Percentiles rank a stretch among this genome's conserved stretches.
phyloP scores from a whole-genome alignment of 331 rosid genomes.

The Prunus yedoensis region DNA sequence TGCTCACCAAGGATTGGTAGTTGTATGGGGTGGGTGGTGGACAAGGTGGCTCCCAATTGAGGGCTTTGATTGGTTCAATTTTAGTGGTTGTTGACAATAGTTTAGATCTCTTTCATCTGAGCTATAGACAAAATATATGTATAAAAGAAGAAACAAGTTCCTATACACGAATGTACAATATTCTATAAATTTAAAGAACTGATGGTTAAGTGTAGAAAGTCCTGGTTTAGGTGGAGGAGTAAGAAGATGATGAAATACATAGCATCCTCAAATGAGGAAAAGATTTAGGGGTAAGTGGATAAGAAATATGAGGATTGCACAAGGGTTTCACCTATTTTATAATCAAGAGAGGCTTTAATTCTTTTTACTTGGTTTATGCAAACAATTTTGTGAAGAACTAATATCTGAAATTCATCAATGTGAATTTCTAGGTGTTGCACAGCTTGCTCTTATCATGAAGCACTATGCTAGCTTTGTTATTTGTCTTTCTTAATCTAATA shows the following conservation, averaged over 20 bases:
- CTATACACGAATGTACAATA: neutral
- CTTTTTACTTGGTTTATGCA: neutral
- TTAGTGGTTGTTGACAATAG: neutral
- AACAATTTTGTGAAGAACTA: neutral
- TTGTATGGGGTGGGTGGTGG: neutral
- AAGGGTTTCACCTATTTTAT: neutral
- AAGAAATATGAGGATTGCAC: neutral
- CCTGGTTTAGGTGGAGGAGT: neutral
- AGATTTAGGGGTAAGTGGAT: neutral
- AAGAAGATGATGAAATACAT: neutral
- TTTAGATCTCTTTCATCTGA: neutral
- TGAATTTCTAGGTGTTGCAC: neutral
- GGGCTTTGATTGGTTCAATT: neutral
- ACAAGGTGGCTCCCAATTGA: neutral
- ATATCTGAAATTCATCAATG: neutral
- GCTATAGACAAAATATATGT: neutral
- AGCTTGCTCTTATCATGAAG: neutral
- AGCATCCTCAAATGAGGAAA: neutral
- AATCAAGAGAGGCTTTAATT: neutral
- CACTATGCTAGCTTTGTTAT: constrained; percentile 5
- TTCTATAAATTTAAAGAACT: neutral
- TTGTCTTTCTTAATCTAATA: constrained; percentile 15
- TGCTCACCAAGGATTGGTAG: neutral
- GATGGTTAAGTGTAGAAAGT: neutral
- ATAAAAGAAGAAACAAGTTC: neutral